Evolutionary conservation across 345 rosid genomes (phyloP).

Genomic region (Streptanthus diversifolius): DNA sequence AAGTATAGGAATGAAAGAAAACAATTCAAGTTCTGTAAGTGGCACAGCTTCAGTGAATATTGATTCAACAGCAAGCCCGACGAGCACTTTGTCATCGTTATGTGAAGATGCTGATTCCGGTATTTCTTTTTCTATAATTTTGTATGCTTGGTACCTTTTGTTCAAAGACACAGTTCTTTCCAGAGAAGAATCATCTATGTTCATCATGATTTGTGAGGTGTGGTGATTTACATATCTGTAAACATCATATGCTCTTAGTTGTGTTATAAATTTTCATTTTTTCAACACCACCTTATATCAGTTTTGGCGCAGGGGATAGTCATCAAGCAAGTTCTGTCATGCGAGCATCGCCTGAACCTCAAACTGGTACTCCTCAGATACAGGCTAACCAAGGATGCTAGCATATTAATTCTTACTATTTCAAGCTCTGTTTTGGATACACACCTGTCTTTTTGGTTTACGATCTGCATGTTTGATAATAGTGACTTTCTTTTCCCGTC

Average conservation of each 20-base stretch:
- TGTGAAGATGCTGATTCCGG: conserved; percentile 94
- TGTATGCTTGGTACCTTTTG: neutral
- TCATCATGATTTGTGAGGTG: neutral
- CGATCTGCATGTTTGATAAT: conserved; percentile 12
- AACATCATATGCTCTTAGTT: conserved; percentile 21
- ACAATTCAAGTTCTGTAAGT: conserved; percentile 39
- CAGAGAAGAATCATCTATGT: neutral
- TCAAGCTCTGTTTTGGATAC: conserved; percentile 37
- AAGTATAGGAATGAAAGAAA: conserved; percentile 48
- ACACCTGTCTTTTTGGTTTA: conserved; percentile 17
- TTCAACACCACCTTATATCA: conserved; percentile 18
- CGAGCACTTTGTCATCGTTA: conserved; percentile 61
- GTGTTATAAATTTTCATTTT: neutral
- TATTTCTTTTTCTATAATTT: conserved; percentile 26
- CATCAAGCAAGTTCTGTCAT: conserved; percentile 50
- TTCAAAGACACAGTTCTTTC: conserved; percentile 6
- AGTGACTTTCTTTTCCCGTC: conserved; percentile 14
- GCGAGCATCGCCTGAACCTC: conserved; percentile 37
- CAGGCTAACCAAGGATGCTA: conserved; percentile 31
- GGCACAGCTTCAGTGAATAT: conserved; percentile 58
- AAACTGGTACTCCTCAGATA: conserved; percentile 38
- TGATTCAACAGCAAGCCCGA: conserved; percentile 71
- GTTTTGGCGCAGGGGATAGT: conserved; percentile 58
- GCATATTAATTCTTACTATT: conserved; percentile 25
- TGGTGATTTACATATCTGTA: conserved; percentile 10